Evolutionary conservation across 768 basidiomycete genomes (phyloP).

Genomic region (Calocybe cyanea): DNA sequence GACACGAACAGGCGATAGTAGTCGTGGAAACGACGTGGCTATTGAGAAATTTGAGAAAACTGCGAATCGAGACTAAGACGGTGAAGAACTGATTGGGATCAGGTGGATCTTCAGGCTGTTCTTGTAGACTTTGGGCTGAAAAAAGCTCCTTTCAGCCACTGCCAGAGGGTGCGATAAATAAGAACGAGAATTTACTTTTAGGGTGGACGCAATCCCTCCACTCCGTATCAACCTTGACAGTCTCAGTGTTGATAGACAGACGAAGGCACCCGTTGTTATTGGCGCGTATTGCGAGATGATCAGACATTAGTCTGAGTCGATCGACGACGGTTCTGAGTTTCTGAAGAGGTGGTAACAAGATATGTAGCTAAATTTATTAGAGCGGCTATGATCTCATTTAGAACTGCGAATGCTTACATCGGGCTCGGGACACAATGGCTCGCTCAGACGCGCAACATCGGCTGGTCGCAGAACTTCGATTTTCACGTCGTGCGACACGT

Average conservation of each 20-base stretch:
- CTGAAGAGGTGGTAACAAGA: constrained; percentile 69
- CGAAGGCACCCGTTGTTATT: constrained; percentile 56
- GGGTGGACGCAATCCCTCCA: constrained; percentile 77
- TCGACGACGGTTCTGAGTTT: constrained; percentile 80
- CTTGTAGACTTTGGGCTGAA: constrained; percentile 18
- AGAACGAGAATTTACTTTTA: constrained; percentile 34
- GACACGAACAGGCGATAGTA: constrained; percentile 74
- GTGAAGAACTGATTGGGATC: constrained; percentile 60
- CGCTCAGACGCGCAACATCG: constrained; percentile 68
- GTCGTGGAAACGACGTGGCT: constrained; percentile 78
- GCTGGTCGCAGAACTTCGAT: constrained; percentile 76
- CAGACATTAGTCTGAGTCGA: constrained; percentile 64
- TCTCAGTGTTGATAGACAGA: constrained; percentile 62
- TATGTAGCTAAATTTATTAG: constrained; percentile 54
- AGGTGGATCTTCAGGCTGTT: constrained; percentile 33
- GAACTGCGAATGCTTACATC: constrained; percentile 48
- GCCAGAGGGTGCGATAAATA: not conserved
- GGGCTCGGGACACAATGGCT: constrained; percentile 84
- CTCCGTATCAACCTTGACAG: constrained; percentile 72
- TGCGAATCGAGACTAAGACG: constrained; percentile 66
- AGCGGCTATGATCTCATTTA: not conserved
- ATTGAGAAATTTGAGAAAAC: constrained; percentile 78
- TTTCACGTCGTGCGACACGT: constrained; percentile 75
- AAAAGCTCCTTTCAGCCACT: no score
- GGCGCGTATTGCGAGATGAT: constrained; percentile 64